Percentiles rank a stretch among this genome's conserved stretches.
These are phyloP conservation scores for Podila verticillata DNA, from an alignment of 192 early-diverging fungal genomes.

Conservation along the genomic window DNA sequence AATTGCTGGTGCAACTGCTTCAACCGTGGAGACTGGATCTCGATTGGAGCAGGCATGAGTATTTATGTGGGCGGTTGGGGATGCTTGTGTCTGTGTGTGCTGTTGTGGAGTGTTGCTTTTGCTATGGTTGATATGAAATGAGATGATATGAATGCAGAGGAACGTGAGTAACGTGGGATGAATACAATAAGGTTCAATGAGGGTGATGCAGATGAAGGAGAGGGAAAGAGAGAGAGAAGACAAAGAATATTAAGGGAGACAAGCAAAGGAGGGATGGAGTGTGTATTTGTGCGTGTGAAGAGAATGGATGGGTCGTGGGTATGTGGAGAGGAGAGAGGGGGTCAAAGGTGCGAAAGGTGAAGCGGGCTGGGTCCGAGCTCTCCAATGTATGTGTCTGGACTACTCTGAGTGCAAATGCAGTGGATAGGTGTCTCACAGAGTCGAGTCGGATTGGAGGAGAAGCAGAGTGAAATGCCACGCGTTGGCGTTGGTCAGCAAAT, in stretches of 20 bases:
- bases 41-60: conserved; percentile 18
- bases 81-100: too few species aligned
- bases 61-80: too few species aligned
- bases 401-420: too few species aligned
- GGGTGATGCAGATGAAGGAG: neutral
- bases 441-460: too few species aligned
- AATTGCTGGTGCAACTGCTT: conserved; percentile 4
- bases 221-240: neutral
- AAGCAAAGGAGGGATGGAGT: neutral
- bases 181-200: neutral
- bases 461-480: too few species aligned
- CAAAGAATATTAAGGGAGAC: neutral
- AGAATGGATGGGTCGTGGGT: neutral
- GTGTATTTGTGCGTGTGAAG: neutral
- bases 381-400: too few species aligned
- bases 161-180: neutral
- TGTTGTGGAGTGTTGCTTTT: too few species aligned
- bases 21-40: conserved; percentile 17
- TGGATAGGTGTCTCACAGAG: too few species aligned
- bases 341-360: neutral
- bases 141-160: neutral
- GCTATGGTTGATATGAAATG: neutral
- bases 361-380: neutral
- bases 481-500: too few species aligned
- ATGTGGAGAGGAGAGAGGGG: neutral